These are phyloP conservation scores for Nasturtium officinale DNA, from an alignment of 345 rosid species.

Conservation along the genomic window DNA sequence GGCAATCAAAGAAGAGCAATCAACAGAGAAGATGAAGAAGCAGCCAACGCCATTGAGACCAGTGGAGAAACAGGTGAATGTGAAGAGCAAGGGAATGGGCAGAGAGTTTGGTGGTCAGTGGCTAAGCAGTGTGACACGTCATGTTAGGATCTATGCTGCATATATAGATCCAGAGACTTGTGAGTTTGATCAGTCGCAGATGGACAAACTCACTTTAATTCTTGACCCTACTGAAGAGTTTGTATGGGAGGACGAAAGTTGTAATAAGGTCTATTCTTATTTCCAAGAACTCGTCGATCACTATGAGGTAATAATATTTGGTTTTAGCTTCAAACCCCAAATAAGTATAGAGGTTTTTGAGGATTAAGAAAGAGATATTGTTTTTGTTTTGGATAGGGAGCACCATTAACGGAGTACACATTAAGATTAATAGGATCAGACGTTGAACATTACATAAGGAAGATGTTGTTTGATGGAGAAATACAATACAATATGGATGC, in stretches of 20 bases:
- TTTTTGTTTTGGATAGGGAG: conserved; percentile 61
- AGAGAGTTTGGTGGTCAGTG: conserved; percentile 76
- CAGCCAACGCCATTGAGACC: conserved; percentile 64
- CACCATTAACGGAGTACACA: conserved; percentile 88
- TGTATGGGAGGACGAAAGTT: conserved; percentile 73
- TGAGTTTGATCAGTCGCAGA: conserved; percentile 74
- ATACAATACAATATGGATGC: conserved; percentile 90
- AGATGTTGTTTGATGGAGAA: conserved; percentile 79
- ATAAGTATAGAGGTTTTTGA: neutral
- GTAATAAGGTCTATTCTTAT: conserved; percentile 65
- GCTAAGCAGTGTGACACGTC: conserved; percentile 73
- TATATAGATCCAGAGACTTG: conserved; percentile 77
- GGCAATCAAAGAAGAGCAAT: conserved; percentile 31
- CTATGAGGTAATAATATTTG: conserved; percentile 55
- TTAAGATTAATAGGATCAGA: conserved; percentile 87
- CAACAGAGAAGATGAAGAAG: conserved; percentile 42
- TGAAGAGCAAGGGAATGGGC: conserved; percentile 72
- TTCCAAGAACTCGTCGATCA: conserved; percentile 98
- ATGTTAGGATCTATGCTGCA: conserved; percentile 76
- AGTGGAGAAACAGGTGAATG: conserved; percentile 75
- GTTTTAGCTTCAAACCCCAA: neutral
- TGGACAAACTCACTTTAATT: conserved; percentile 84
- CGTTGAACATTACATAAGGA: conserved; percentile 88
- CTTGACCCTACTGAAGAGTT: conserved; percentile 90
- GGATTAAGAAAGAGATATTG: neutral